Evolutionary conservation across 2,329 filamentous ascomycete genomes (phyloP).

Genomic region (Trichoderma oligosporum): DNA sequence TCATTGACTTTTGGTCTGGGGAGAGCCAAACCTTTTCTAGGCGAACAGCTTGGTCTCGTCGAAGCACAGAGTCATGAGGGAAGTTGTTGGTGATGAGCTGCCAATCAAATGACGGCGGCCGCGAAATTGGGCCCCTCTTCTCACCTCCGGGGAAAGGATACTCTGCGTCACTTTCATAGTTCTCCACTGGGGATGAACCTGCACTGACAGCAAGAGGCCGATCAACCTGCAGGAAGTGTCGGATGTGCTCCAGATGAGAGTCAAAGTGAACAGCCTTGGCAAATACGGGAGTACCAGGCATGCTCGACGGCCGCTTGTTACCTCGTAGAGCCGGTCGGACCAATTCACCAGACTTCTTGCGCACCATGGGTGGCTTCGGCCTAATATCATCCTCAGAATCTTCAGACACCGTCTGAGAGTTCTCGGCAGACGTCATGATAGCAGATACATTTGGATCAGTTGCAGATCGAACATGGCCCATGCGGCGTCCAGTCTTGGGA

Average conservation of each 20-base stretch:
- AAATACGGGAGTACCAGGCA: slow-evolving; percentile 95
- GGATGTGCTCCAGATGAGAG: slow-evolving; percentile 89
- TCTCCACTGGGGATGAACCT: slow-evolving; percentile 84
- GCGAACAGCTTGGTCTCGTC: slow-evolving; percentile 65
- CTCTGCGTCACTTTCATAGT: slow-evolving; percentile 80
- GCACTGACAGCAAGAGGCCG: slow-evolving; percentile 94
- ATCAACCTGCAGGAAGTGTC: slow-evolving; percentile 92
- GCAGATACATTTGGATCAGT: slow-evolving; percentile 52
- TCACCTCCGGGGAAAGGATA: slow-evolving; percentile 73
- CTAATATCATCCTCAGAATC: slow-evolving; percentile 59
- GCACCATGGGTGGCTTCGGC: slow-evolving; percentile 83
- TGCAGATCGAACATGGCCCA: slow-evolving; percentile 51
- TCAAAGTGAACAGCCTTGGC: slow-evolving; percentile 98
- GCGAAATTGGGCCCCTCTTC: slow-evolving; percentile 32
- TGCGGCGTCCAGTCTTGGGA: slow-evolving; percentile 37
- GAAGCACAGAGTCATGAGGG: slow-evolving; percentile 52
- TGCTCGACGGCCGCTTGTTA: slow-evolving; percentile 80
- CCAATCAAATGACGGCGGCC: slow-evolving; percentile 68
- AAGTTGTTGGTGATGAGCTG: slow-evolving; percentile 85
- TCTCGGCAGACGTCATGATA: slow-evolving; percentile 46
- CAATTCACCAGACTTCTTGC: slow-evolving; percentile 97
- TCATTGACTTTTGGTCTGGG: slow-evolving; percentile 76
- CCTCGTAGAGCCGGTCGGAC: slow-evolving; percentile 86
- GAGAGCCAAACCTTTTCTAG: slow-evolving; percentile 87
- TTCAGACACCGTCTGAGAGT: slow-evolving; percentile 52